Conservation (phyloP, 495 filamentous ascomycete species). For the Pseudevernia furfuracea region DNA sequence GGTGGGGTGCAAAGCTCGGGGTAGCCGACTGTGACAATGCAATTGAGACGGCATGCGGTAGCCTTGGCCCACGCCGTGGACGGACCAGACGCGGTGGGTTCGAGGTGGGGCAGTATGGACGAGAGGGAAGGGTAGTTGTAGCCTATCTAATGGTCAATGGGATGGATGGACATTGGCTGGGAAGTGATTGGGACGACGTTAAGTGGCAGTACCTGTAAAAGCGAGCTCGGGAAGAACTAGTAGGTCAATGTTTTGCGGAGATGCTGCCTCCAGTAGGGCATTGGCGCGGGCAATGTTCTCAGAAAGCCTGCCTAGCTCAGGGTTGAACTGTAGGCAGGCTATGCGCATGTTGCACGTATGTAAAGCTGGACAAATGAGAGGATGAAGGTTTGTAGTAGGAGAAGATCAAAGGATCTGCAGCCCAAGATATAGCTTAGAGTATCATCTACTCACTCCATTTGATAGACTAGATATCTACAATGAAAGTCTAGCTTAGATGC, state of each 20-base stretch:
- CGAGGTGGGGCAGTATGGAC: constrained; percentile 73
- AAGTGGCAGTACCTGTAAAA: constrained; percentile 52
- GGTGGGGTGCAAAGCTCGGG: constrained; percentile 59
- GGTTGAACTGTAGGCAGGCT: constrained; percentile 71
- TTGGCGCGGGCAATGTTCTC: constrained; percentile 24
- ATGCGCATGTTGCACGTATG: constrained; percentile 54
- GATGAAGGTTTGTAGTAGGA: not conserved
- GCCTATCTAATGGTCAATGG: constrained; percentile 35
- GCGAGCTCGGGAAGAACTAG: constrained; percentile 84
- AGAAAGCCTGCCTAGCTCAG: constrained; percentile 40
- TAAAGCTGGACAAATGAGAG: not conserved
- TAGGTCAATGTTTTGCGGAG: constrained; percentile 41
- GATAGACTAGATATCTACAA: not conserved
- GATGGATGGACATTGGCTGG: not conserved
- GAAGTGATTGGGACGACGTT: not conserved
- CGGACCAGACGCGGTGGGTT: constrained; percentile 63
- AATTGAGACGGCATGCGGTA: constrained; percentile 62
- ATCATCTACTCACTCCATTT: not conserved
- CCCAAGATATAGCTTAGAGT: not conserved
- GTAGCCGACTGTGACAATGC: constrained; percentile 83
- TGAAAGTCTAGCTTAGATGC: not conserved
- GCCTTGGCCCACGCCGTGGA: constrained; percentile 73
- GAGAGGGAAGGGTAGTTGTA: constrained; percentile 83
- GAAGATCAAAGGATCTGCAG: not conserved
- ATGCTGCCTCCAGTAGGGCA: constrained; percentile 42